Percentiles rank a stretch among this genome's conserved stretches.
These are phyloP conservation scores for Rhizopogon rudus DNA, from an alignment of 768 basidiomycete species.

Conservation along the genomic window DNA sequence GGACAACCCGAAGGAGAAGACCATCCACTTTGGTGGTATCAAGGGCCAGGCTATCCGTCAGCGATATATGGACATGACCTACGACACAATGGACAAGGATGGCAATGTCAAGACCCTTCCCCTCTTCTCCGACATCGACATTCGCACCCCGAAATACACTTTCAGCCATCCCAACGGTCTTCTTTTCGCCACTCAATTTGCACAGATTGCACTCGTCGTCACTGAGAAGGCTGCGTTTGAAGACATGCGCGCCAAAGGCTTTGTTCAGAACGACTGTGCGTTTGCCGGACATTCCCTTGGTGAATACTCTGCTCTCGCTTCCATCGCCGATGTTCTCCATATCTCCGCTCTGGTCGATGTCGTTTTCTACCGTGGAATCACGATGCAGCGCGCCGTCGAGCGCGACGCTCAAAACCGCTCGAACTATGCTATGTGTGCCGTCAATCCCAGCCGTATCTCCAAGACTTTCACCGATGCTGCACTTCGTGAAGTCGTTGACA, in stretches of 20 bases:
- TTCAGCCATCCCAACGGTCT: slow-evolving; percentile 95
- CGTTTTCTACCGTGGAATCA: slow-evolving; percentile 99
- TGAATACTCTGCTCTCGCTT: slow-evolving; percentile 97
- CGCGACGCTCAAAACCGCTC: slow-evolving; percentile 90
- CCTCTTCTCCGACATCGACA: slow-evolving; percentile 92
- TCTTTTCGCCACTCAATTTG: slow-evolving; percentile 97
- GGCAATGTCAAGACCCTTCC: slow-evolving; percentile 95
- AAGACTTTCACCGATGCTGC: slow-evolving; percentile 93
- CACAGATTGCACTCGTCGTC: slow-evolving; percentile 96
- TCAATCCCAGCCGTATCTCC: slow-evolving; percentile 93
- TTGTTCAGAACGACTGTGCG: slow-evolving; percentile 86
- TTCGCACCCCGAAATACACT: slow-evolving; percentile 94
- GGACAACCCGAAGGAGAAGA: slow-evolving; percentile 97
- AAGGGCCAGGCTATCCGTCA: slow-evolving; percentile 98
- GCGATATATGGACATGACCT: slow-evolving; percentile 99
- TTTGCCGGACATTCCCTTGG: slow-evolving; percentile 98
- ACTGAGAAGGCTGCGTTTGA: slow-evolving; percentile 99
- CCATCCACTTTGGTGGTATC: slow-evolving; percentile 98
- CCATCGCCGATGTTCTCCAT: slow-evolving; percentile 94
- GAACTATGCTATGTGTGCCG: slow-evolving; percentile 99
- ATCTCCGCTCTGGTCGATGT: slow-evolving; percentile 95
- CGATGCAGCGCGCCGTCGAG: slow-evolving; percentile 99
- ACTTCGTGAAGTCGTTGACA: slow-evolving; percentile 95
- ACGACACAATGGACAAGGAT: slow-evolving; percentile 95
- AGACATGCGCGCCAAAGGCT: slow-evolving; percentile 95